These are phyloP conservation scores for Wallacemonas sp. DNA, from an alignment of 208 protist genomes.

Conservation along the genomic window DNA sequence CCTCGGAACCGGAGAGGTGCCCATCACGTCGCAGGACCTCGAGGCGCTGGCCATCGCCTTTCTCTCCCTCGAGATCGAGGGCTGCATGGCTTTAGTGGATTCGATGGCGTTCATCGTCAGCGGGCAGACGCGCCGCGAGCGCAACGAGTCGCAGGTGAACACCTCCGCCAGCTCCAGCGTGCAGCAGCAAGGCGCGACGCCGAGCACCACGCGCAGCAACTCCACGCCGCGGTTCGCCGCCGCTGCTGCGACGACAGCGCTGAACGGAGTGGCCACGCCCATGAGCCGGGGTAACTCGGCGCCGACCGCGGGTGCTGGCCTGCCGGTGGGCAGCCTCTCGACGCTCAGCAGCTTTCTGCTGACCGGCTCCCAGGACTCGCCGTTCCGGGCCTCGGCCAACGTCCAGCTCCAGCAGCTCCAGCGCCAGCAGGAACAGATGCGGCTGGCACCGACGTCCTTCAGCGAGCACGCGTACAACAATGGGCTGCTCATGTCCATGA, in stretches of 20 bases:
- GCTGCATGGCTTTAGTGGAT: background rate
- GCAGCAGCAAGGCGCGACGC: background rate
- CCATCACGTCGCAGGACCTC: background rate
- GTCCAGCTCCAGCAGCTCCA: constrained; percentile 3
- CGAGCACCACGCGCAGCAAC: constrained; percentile 1
- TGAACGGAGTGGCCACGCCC: background rate
- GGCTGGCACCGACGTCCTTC: background rate
- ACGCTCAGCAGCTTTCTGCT: background rate
- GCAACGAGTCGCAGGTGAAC: background rate
- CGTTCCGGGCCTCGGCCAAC: background rate
- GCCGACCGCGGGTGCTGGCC: background rate
- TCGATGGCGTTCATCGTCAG: constrained; percentile 13
- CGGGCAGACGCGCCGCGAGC: constrained; percentile 3
- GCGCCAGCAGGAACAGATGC: constrained; percentile 11
- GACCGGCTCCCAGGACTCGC: constrained; percentile 6
- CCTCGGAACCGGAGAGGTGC: background rate
- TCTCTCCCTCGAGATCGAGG: background rate
- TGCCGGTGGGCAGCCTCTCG: background rate
- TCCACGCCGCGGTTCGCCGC: constrained; percentile 4
- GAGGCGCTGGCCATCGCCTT: constrained; percentile 3
- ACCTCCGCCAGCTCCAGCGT: background rate
- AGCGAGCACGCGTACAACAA: constrained; percentile 39
- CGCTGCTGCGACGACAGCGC: no score
- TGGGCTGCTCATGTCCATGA: constrained; percentile 35
- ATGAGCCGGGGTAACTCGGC: constrained; percentile 5